Evolutionary conservation across 2,329 filamentous ascomycete genomes (phyloP), one percentile per base, ranked within the genome.

Genomic region (Cyclaneusma minus): DNA sequence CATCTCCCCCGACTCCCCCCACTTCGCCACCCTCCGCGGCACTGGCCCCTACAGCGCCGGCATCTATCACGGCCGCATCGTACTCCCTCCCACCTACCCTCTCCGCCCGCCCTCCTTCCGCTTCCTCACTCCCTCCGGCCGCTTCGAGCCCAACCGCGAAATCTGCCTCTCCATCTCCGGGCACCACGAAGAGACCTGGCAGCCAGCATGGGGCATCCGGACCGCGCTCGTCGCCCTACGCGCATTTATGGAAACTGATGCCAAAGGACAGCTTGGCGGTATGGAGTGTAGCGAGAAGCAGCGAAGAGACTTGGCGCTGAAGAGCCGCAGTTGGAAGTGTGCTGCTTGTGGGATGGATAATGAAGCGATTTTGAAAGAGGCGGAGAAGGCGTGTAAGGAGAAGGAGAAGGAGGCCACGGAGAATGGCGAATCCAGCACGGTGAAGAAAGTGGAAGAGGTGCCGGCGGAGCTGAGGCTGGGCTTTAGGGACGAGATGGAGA

Each of bases 131-230:
- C 84, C 89, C 0, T 81, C 73, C 14, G 89, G 87, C 28, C 72
- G 89, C 34, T 98, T 98, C 54, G 89, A 95, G 52, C 76, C 84
- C 29, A 98, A 98, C 49, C 73, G 89, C 38, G 87, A 95, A 58
- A 95, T 98, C 41, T 98, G 89, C 48, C 69, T 98, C 10, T 82
- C 72, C 43, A 98, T 95, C 43, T 81, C 72, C 27, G 87, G 85
- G 3, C 87, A 94, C 52, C 89, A 98, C 54, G 89, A 95, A 51
- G 89, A 95, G 58, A 92, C 82, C 10, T 98, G 89, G 89, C 87
- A 94, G 62, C 89, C 89, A 0, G 89, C 89, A 1, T 98, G 89
- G 89, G 89, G 89, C 0, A 77, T 98, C 7, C 67, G 89, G 32
- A 95, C 89, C 4, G 87, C 89, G 10, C 56, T 98, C 5, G 67